Evolutionary conservation across 2,329 filamentous ascomycete genomes (phyloP), one percentile per base, ranked within the genome.

Genomic region (Neocucurbitaria cava): DNA sequence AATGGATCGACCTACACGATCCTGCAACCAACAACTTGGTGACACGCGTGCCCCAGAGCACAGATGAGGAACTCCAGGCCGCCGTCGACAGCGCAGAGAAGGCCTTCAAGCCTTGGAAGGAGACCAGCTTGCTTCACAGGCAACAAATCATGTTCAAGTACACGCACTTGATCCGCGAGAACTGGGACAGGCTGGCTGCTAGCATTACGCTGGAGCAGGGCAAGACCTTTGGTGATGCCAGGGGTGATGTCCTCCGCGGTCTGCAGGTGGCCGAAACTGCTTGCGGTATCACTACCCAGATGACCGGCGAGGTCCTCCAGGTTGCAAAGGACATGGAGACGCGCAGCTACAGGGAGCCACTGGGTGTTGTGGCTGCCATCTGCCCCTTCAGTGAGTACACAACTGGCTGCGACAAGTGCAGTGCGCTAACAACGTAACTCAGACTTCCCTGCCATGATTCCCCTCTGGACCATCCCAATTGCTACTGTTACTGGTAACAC

Each of bases 391-490:
- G 88, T 91, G 75, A 76, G 87, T 78, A 21, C 18, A 39, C 13
- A 13, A 28, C 21, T 30, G 24, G 17, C 21, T 30, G 23, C 26
- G n/a, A 28, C 21, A 52, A 36, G 11, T 30, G 17, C 17, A 30
- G 21, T 20, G 18, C 47, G 51, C 71, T 75, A 64, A 74, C 66
- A 52, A 47, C 26, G 30, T 26, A 50, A 41, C 13, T 47, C 56
- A 91, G 88, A 95, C 82, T 95, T 95, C 79, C 91, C 91, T 39
- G 91, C 91, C 66, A 96, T 96, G 91, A 95, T 96, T 75, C 91
- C 91, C 3, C 83, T 96, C n/a, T 96, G 91, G 91, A 92, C 86
- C 57, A 92, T 96, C 58, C 91, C 91, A 35, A 90, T 95, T 66
- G 91, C 91, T 42, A 91, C 90, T 39, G 85, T 93, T 24, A 92